phyloP scores from a whole-genome alignment of 1,139 yeast species.

The Candida mesenterica region DNA sequence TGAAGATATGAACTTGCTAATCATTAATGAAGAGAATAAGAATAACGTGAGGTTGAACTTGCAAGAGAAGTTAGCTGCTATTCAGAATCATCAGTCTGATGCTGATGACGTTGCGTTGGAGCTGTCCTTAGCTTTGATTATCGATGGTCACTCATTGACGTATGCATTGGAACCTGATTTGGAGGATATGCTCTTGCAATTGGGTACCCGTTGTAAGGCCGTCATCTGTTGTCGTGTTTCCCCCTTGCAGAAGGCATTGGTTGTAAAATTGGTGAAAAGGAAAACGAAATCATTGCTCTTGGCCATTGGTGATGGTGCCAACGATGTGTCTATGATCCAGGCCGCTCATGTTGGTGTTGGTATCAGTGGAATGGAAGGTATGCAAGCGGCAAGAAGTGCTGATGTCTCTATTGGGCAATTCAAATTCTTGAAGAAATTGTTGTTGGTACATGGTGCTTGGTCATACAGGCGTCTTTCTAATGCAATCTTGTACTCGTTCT shows the following conservation, averaged over 20 bases:
- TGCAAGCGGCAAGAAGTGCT: slow-evolving; percentile 98
- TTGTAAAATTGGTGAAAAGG: slow-evolving; percentile 80
- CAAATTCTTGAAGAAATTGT: slow-evolving; percentile 73
- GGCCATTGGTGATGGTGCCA: slow-evolving; percentile 98
- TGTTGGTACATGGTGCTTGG: slow-evolving; percentile 97
- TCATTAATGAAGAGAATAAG: slow-evolving; percentile 81
- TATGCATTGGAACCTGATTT: slow-evolving; percentile 81
- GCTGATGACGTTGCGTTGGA: slow-evolving; percentile 60
- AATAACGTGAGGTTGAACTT: slow-evolving; percentile 73
- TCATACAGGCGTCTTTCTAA: slow-evolving; percentile 90
- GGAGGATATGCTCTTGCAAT: slow-evolving; percentile 73
- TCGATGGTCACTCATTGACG: slow-evolving; percentile 88
- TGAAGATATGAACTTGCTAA: slow-evolving; percentile 92
- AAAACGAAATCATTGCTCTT: slow-evolving; percentile 75
- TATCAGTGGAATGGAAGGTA: slow-evolving; percentile 98
- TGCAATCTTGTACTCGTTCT: slow-evolving; percentile 91
- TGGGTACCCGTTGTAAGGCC: slow-evolving; percentile 88
- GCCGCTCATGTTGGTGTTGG: slow-evolving; percentile 99
- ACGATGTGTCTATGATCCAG: slow-evolving; percentile 98
- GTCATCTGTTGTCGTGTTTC: slow-evolving; percentile 96
- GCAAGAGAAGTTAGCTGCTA: slow-evolving; percentile 71
- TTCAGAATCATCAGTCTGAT: slow-evolving; percentile 64
- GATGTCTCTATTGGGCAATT: slow-evolving; percentile 97
- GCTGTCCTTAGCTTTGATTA: slow-evolving; percentile 76
- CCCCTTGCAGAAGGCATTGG: slow-evolving; percentile 94